Evolutionary conservation across 371 early-diverging fungal species (phyloP).

Genomic region (Basidiobolus meristosporus): DNA sequence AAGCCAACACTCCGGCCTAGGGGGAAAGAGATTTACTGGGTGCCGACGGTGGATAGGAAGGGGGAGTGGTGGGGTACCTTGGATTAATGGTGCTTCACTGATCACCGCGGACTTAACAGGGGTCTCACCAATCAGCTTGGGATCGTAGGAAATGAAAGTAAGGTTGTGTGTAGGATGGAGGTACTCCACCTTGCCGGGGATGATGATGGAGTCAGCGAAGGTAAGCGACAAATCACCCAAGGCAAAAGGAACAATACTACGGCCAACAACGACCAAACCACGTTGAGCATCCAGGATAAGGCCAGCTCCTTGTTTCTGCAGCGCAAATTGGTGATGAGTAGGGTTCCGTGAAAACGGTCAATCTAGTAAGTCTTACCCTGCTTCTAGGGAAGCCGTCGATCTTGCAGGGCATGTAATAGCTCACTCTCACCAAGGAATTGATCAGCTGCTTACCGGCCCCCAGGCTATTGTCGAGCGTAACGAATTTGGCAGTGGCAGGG

Average conservation of each 20-base stretch:
- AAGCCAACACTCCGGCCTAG: conserved; percentile 30
- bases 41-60: not conserved
- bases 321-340: not conserved
- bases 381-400: conserved; percentile 43
- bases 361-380: conserved; percentile 10
- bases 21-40: too few species aligned
- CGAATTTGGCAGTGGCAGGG: conserved; percentile 27
- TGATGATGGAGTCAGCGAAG: conserved; percentile 57
- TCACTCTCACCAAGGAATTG: conserved; percentile 37
- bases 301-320: conserved; percentile 42
- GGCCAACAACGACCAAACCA: conserved; percentile 48
- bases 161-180: conserved; percentile 72
- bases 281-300: conserved; percentile 46
- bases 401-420: conserved; percentile 40
- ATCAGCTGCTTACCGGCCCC: conserved; percentile 34
- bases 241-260: conserved; percentile 48
- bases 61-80: conserved; percentile 18
- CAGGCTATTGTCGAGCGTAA: conserved; percentile 29
- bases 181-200: conserved; percentile 56
- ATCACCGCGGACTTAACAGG: conserved; percentile 41
- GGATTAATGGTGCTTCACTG: conserved; percentile 28
- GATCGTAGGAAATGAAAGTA: conserved; percentile 55
- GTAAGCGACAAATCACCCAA: conserved; percentile 52
- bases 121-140: conserved; percentile 45
- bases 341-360: not conserved